These are phyloP conservation scores for Cadophora malorum DNA, from an alignment of 2,329 filamentous ascomycete species.

Conservation along the genomic window DNA sequence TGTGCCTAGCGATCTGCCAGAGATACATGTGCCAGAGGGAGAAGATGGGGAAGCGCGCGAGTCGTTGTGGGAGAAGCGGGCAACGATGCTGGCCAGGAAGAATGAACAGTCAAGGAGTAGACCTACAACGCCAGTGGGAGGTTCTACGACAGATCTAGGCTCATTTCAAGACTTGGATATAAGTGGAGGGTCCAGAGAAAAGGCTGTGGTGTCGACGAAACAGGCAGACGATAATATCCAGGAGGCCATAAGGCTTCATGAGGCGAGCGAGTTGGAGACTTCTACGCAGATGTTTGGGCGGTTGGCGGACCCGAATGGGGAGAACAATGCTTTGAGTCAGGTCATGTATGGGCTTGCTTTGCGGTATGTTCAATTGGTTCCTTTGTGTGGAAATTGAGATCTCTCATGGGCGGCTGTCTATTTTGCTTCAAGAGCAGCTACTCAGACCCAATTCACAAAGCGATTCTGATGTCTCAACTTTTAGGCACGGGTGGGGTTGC, in stretches of 20 bases:
- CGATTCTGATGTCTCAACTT: conserved; percentile 33
- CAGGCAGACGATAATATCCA: conserved; percentile 78
- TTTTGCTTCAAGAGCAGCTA: not conserved
- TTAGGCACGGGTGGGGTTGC: conserved; percentile 92
- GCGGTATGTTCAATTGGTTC: conserved; percentile 61
- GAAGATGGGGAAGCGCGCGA: conserved; percentile 59
- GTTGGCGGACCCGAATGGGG: conserved; percentile 81
- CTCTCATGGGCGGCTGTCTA: not conserved
- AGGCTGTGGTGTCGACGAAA: conserved; percentile 54
- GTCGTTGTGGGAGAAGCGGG: conserved; percentile 89
- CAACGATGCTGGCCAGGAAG: conserved; percentile 81
- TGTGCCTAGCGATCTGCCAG: conserved; percentile 80
- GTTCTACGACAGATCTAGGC: conserved; percentile 35
- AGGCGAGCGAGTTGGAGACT: conserved; percentile 76
- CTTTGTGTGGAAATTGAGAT: conserved; percentile 24
- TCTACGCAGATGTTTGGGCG: conserved; percentile 87
- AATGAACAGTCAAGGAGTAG: conserved; percentile 54
- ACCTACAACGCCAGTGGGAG: conserved; percentile 48
- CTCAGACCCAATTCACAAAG: conserved; percentile 18
- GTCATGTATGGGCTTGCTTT: conserved; percentile 94
- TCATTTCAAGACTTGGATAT: conserved; percentile 36
- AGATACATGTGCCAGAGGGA: conserved; percentile 62
- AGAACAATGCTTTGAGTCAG: conserved; percentile 93
- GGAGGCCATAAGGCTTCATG: conserved; percentile 93
- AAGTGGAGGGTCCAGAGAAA: conserved; percentile 33